A percentile compares a stretch with the other conserved stretches of the same genome.
Evolutionary conservation across 2,329 filamentous ascomycete species (phyloP).

Genomic region (Coniochaeta sp.): DNA sequence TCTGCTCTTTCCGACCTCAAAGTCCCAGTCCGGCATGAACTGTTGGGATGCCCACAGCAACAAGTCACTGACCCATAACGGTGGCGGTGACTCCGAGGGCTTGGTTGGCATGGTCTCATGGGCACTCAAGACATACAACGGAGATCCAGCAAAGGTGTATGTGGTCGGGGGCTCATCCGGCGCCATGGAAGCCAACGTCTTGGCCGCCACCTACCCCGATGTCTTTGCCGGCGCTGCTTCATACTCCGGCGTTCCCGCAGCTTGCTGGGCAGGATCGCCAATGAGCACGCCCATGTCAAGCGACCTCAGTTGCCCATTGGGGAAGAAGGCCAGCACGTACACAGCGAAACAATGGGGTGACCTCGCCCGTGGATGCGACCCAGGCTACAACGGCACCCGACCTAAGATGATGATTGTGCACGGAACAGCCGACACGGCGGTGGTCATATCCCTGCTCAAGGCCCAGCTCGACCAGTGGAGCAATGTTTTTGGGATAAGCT

Average conservation of each 20-base stretch:
- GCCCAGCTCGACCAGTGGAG: slow-evolving; percentile 3
- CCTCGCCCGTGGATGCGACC: slow-evolving; percentile 26
- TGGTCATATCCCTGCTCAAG: slow-evolving; percentile 21
- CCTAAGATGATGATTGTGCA: slow-evolving; percentile 23
- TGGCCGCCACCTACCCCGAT: slow-evolving; percentile 25
- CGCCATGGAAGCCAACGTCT: slow-evolving; percentile 28
- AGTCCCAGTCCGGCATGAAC: slow-evolving; percentile 11
- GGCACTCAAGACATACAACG: slow-evolving; percentile 34
- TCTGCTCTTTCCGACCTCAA: slow-evolving; percentile 18
- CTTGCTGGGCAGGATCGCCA: slow-evolving; percentile 17
- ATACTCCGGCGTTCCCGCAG: slow-evolving; percentile 25
- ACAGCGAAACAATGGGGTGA: slow-evolving; percentile 35
- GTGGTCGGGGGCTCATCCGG: slow-evolving; percentile 31
- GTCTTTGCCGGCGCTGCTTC: slow-evolving; percentile 23
- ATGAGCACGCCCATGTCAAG: slow-evolving; percentile 14
- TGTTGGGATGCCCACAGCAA: slow-evolving; percentile 45
- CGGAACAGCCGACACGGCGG: slow-evolving; percentile 22
- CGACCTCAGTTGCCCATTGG: slow-evolving; percentile 30
- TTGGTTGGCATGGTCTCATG: slow-evolving; percentile 44
- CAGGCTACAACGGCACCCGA: slow-evolving; percentile 21
- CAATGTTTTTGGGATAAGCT: not conserved
- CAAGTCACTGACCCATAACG: slow-evolving; percentile 35
- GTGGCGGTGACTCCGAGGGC: slow-evolving; percentile 37
- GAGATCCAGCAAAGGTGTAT: slow-evolving; percentile 34
- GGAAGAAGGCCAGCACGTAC: slow-evolving; percentile 19